Base-by-base conservation (phyloP, 2,329 filamentous ascomycete species). In the Trichoderma sp. region DNA sequence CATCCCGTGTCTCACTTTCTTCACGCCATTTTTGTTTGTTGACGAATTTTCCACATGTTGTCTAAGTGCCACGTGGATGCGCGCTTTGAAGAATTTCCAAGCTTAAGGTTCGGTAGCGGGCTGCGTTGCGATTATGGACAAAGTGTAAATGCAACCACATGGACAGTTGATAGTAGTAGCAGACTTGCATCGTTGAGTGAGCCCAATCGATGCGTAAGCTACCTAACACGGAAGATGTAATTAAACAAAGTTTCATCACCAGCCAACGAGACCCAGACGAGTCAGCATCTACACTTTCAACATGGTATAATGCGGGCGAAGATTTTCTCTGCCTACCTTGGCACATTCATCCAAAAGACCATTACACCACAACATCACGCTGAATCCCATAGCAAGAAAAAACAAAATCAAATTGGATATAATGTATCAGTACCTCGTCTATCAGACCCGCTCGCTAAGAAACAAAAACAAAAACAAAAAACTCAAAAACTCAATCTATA, bases 331-430 rank as follows among this genome's bases (percentile, higher is more conserved):
- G n/a, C n/a, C n/a, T n/a, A n/a, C n/a, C n/a, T n/a, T n/a, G n/a
- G n/a, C 4, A 25, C 8, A 2, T n/a, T 32, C 57, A 15, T 25
- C 19, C 45, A 34, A 22, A 25, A 7, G 12, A 9, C 4, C 57
- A 9, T 10, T n/a, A 50, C n/a, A n/a, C n/a, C n/a, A 37, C 29
- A 2, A 27, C 6, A 50, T 6, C 42, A 29, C 19, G 39, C 19
- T 45, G n/a, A 45, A 10, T 45, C 39, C 39, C 39, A n/a, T n/a
- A 45, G n/a, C 19, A 45, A 12, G 12, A 45, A 45, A 45, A 22
- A n/a, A 29, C 17, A 10, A 22, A 45, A 22, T 64, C 48, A 52
- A 64, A 54, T 54, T 42, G 34, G 34, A 64, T 64, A 53, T 64
- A 56, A 37, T 42, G 45, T 48, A 50, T 32, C 61, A n/a, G 25